Percentiles rank a stretch among this genome's conserved stretches.
Evolutionary conservation across 169 alveolate genomes (phyloP).

Genomic region (Perkinsus olseni): DNA sequence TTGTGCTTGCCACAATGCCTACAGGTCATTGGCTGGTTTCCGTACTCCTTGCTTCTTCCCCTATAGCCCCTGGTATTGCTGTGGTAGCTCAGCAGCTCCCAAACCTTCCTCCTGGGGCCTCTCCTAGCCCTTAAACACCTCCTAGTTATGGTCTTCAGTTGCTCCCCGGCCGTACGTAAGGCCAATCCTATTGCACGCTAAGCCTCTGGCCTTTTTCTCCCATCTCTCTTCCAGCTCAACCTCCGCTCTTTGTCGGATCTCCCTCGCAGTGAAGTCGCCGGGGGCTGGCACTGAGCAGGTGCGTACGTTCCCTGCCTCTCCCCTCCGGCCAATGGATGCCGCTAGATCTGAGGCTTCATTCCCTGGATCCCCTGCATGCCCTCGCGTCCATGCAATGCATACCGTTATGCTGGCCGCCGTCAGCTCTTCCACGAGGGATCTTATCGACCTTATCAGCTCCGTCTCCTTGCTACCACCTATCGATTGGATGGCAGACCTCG

Average conservation of each 20-base stretch:
- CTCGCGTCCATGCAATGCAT: background rate
- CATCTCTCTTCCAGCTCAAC: background rate
- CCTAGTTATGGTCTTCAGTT: background rate
- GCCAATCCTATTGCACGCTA: background rate
- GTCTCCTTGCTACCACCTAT: background rate
- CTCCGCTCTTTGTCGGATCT: background rate
- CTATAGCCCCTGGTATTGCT: background rate
- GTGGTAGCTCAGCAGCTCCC: background rate
- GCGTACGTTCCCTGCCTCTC: background rate
- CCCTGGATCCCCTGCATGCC: background rate
- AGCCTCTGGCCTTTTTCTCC: background rate
- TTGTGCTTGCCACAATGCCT: background rate
- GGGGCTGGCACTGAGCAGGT: background rate
- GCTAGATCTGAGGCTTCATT: background rate
- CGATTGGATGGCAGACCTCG: background rate
- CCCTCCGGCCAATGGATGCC: background rate
- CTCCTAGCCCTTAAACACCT: background rate
- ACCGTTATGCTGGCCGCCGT: background rate
- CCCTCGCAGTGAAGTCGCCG: background rate
- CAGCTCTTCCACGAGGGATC: background rate
- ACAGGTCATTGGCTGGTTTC: background rate
- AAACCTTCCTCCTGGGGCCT: background rate
- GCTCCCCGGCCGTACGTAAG: background rate
- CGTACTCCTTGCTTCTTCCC: background rate
- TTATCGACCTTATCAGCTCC: background rate